Evolutionary conservation across 306 rosid species (phyloP), one percentile per base, ranked within the genome.

Genomic region (Citrullus amarus): DNA sequence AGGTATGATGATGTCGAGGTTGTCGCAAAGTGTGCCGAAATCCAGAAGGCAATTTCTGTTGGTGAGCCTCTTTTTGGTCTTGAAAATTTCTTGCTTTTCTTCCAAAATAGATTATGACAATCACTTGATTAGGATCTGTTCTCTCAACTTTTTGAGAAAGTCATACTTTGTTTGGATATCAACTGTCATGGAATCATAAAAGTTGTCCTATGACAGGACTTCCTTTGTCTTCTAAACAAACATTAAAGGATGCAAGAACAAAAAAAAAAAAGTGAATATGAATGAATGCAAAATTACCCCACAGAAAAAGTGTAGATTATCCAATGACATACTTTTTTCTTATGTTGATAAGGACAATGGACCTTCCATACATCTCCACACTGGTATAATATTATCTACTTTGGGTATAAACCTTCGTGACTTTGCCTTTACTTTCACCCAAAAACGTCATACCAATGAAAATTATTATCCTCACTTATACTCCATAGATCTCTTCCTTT

Each of bases 11-110:
- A 71, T 60, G 69, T 67, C 41, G 87, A 84, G 74, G 97, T 88
- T 78, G 70, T 84, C 65, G 77, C 39, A 44, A 91, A 87, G 84
- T 84, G 85, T 84, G 91, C 90, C 55, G 92, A 91, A 81, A 89
- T 87, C 56, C 92, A 89, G 84, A 83, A 88, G 73, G 91, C 91
- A 75, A 88, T 87, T 73, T 86, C 91, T 79, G 88, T 88, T 76
- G 93, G 96, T 84, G 63, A 84, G 84, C 8, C 17, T 18, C 57
- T n/a, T 62, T 10, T 36, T 57, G 0, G 43, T 30, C 13, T 30
- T 55, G 34, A 20, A 30, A 80, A 1, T 58, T 41, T 39, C 44
- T 73, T 63, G 68, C 4, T 36, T 17, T 61, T 81, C n/a, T 18
- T 54, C 4, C 54, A 41, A 11, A 5, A 43, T 44, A 67, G 16